Base-by-base conservation (phyloP, 1,284 basidiomycete species). In the Boletellus deceptivus region DNA sequence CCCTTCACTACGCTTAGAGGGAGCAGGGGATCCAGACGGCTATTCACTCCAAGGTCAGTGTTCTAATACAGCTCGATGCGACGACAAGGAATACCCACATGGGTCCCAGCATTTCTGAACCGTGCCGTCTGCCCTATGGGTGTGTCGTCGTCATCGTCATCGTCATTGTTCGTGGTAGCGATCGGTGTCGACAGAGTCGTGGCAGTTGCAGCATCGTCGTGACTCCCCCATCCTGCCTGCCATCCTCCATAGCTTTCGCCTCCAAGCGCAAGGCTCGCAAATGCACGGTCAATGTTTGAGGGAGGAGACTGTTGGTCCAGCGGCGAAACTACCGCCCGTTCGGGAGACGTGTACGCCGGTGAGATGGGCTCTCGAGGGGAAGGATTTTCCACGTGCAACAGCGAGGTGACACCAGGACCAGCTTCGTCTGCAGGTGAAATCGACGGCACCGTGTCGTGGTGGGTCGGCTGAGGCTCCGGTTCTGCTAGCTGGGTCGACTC, bases 111-210 rank as follows among this genome's bases (percentile, higher is more conserved):
- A 4, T 62, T 67, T 61, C 61, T 53, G 61, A 70, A 60, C 55
- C 70, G 70, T 54, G 76, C 64, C 16, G 78, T 77, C 67, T 84
- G 82, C 31, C 80, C 71, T 57, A 86, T 84, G 6, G 86, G 86
- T 54, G 79, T 85, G 65, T 89, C 85, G 56, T 89, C 85, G 56
- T 88, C 86, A 54, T 85, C 84, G 3, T 86, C 84, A 3, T 86
- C 82, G 13, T 82, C 67, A 24, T 69, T 59, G 40, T 67, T 45
- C 55, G 47, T n/a, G 3, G 51, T 25, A 24, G 49, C n/a, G 18
- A 25, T 34, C 10, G 64, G 39, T 3, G 61, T 25, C 41, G 62
- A 46, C 50, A 44, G 9, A 11, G 46, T 34, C 14, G 53, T 31
- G 51, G 55, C 16, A 51, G 52, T 40, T 20, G 50, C 20, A 41